A percentile compares a stretch with the other conserved stretches of the same genome.
phyloP scores from a whole-genome alignment of 192 early-diverging fungal species.

The Thamnidium elegans region DNA sequence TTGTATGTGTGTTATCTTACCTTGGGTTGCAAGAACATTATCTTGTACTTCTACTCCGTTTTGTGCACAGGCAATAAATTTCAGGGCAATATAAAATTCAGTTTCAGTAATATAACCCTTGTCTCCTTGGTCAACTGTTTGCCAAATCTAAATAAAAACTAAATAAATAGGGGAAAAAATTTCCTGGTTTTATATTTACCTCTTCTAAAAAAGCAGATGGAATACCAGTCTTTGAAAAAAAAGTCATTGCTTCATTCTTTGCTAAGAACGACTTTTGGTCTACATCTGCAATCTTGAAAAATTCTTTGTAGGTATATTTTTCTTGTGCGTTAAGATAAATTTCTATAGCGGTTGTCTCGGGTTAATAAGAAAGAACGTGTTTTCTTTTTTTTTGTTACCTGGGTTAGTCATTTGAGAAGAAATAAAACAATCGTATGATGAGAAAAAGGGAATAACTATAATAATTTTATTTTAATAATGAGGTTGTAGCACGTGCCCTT shows the following conservation, averaged over 20 bases:
- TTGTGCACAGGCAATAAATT: slow-evolving; percentile 59
- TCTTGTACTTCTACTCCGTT: slow-evolving; percentile 6
- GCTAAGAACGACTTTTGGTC: slow-evolving; percentile 59
- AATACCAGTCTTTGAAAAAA: slow-evolving; percentile 66
- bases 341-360: background rate
- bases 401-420: no score
- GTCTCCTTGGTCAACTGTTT: slow-evolving; percentile 70
- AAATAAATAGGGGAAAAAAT: no score
- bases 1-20: slow-evolving; percentile 4
- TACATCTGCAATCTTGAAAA: slow-evolving; percentile 60
- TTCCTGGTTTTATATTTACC: no score
- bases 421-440: no score
- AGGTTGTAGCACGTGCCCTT: no score
- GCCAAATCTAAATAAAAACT: slow-evolving; percentile 61
- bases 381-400: no score
- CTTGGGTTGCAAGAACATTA: slow-evolving; percentile 25
- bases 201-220: slow-evolving; percentile 54
- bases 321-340: slow-evolving; percentile 52
- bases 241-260: slow-evolving; percentile 63
- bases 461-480: no score
- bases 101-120: slow-evolving; percentile 68
- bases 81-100: slow-evolving; percentile 75
- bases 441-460: no score
- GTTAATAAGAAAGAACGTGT: no score
- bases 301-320: slow-evolving; percentile 53